phyloP scores from a whole-genome alignment of 306 rosid genomes.

The Lagenaria siceraria region DNA sequence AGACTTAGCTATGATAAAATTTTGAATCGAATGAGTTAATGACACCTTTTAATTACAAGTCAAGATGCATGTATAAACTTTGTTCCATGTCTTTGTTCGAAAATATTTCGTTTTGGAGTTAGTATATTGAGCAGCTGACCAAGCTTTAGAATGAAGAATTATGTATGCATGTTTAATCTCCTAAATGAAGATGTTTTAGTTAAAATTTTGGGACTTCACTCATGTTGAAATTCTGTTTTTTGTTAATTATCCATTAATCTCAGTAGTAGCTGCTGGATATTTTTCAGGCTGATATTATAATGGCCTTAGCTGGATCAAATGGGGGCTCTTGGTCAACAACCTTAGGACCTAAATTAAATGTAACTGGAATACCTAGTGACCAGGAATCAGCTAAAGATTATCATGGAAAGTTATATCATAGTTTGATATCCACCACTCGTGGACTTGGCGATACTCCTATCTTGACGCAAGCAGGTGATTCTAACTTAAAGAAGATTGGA shows the following conservation, averaged over 20 bases:
- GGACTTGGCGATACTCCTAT: neutral
- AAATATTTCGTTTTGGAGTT: neutral
- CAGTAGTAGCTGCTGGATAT: neutral
- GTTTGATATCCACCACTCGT: neutral
- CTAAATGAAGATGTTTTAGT: neutral
- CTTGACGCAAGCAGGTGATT: neutral
- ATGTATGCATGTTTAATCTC: neutral
- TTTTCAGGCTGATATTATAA: conserved; percentile 82
- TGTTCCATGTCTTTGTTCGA: neutral
- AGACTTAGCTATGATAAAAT: neutral
- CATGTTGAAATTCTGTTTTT: neutral
- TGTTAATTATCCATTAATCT: neutral
- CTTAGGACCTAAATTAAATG: conserved; percentile 47
- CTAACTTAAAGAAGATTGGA: neutral
- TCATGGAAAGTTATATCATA: neutral
- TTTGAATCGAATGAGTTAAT: neutral
- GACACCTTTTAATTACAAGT: neutral
- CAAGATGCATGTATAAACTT: neutral
- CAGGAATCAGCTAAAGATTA: neutral
- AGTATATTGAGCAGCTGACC: neutral
- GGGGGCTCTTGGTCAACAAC: conserved; percentile 97
- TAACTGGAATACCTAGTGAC: neutral
- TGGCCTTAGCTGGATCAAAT: conserved; percentile 92
- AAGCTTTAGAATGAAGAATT: neutral
- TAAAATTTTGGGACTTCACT: neutral